Conservation (phyloP, 1,284 basidiomycete genomes). For the Tilletia indica region DNA sequence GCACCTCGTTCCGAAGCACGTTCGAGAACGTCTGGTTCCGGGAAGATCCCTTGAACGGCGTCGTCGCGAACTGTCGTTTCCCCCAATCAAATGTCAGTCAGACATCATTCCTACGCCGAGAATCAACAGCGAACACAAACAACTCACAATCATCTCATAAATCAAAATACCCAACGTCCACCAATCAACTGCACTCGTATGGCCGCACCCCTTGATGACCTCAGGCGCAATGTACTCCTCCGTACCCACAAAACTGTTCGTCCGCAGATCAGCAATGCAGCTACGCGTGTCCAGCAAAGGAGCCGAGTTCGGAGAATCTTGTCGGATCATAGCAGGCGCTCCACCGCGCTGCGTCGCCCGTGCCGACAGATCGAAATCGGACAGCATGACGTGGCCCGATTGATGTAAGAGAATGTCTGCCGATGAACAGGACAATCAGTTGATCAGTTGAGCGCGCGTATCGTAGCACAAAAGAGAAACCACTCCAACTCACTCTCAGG, state of each 20-base stretch:
- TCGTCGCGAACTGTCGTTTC: slow-evolving; percentile 72
- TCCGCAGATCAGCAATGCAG: slow-evolving; percentile 95
- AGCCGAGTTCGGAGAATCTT: slow-evolving; percentile 81
- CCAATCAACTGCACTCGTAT: slow-evolving; percentile 98
- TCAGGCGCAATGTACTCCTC: slow-evolving; percentile 99
- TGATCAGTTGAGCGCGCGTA: not conserved
- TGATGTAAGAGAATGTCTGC: slow-evolving; percentile 96
- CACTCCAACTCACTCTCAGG: slow-evolving; percentile 79
- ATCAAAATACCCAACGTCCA: slow-evolving; percentile 98
- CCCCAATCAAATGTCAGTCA: not conserved
- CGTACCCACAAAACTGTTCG: slow-evolving; percentile 97
- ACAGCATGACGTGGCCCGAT: slow-evolving; percentile 98
- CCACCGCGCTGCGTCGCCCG: slow-evolving; percentile 74
- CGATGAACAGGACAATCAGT: not conserved
- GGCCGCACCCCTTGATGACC: slow-evolving; percentile 94
- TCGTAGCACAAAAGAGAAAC: not conserved
- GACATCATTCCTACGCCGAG: no score
- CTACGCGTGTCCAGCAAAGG: slow-evolving; percentile 93
- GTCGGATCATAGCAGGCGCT: slow-evolving; percentile 84
- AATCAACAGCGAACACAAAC: no score
- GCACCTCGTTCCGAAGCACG: slow-evolving; percentile 81
- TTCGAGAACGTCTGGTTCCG: slow-evolving; percentile 95
- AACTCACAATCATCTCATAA: slow-evolving; percentile 85
- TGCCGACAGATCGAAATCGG: slow-evolving; percentile 98
- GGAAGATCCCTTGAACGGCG: slow-evolving; percentile 95